phyloP scores from a whole-genome alignment of 768 basidiomycete genomes.

The Hypholoma fasciculare region DNA sequence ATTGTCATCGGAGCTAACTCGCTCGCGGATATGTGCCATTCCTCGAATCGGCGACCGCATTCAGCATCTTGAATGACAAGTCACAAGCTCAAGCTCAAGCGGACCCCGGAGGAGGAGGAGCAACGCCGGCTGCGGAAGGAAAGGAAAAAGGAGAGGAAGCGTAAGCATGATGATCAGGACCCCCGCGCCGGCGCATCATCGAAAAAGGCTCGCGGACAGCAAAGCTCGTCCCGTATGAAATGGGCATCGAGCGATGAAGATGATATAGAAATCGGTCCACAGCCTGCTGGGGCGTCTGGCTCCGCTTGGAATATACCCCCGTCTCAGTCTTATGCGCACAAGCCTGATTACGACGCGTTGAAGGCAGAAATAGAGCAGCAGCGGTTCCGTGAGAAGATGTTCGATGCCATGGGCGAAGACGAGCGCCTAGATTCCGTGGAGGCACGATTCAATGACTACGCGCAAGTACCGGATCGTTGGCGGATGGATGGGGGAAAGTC shows the following conservation, averaged over 20 bases:
- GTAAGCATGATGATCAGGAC: conserved; percentile 18
- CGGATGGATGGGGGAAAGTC: conserved; percentile 24
- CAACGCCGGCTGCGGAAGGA: conserved; percentile 41
- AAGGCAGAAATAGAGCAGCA: conserved; percentile 60
- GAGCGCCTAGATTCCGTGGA: conserved; percentile 65
- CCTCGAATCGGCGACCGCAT: background rate
- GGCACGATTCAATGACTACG: conserved; percentile 63
- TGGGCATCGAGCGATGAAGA: conserved; percentile 54
- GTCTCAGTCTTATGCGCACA: conserved; percentile 19
- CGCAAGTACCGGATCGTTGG: conserved; percentile 77
- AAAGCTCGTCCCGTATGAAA: conserved; percentile 27
- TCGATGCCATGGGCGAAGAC: conserved; percentile 72
- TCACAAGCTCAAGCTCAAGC: conserved; percentile 63
- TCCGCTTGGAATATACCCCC: conserved; percentile 1
- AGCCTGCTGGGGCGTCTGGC: conserved; percentile 11
- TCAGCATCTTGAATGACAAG: conserved; percentile 23
- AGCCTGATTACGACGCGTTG: conserved; percentile 48
- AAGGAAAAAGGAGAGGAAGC: conserved; percentile 28
- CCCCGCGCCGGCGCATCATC: conserved; percentile 20
- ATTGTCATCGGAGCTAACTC: background rate
- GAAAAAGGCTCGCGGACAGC: conserved; percentile 24
- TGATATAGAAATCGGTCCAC: conserved; percentile 24
- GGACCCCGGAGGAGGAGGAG: conserved; percentile 60
- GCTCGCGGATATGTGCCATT: background rate
- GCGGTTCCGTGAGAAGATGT: conserved; percentile 72